These are phyloP conservation scores for Diaporthe vaccinii DNA, from an alignment of 2,329 filamentous ascomycete genomes.

Conservation along the genomic window DNA sequence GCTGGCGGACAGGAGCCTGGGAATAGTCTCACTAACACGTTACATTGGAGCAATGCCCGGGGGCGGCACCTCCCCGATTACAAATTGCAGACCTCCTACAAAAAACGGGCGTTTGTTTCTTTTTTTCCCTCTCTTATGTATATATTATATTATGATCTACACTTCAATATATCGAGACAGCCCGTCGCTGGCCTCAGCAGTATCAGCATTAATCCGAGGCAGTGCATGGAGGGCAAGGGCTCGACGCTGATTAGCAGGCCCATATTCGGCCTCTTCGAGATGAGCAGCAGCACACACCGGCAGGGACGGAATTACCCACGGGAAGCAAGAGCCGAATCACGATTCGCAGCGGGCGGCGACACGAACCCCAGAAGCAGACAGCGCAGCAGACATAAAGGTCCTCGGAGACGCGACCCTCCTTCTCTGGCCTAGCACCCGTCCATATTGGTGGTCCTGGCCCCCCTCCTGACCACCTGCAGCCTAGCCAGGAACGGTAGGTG, in stretches of 20 bases:
- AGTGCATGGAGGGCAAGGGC: too few relatives aligned
- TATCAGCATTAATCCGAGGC: conserved; percentile 4
- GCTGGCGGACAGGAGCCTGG: conserved; percentile 15
- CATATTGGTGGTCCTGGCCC: conserved; percentile 23
- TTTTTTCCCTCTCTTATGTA: background rate
- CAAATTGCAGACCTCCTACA: conserved; percentile 12
- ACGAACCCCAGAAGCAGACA: conserved; percentile 21
- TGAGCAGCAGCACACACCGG: conserved; percentile 13
- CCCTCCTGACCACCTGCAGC: conserved; percentile 23
- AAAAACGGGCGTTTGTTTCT: background rate
- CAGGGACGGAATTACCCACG: conserved; percentile 26
- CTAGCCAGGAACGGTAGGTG: conserved; percentile 37
- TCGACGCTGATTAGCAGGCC: conserved; percentile 11
- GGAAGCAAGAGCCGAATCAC: conserved; percentile 17
- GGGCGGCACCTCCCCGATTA: conserved; percentile 27
- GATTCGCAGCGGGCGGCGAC: conserved; percentile 15
- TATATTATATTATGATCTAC: conserved; percentile 18
- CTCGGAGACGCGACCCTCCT: conserved; percentile 36
- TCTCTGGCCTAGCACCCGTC: conserved; percentile 34
- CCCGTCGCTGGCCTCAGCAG: background rate
- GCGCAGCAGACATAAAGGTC: conserved; percentile 26
- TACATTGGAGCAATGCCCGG: conserved; percentile 21
- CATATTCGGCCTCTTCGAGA: background rate
- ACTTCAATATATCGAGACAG: conserved; percentile 7
- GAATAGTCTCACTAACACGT: conserved; percentile 34